Evolutionary conservation across 371 early-diverging fungal species (phyloP).

Genomic region (Actinomucor elegans): DNA sequence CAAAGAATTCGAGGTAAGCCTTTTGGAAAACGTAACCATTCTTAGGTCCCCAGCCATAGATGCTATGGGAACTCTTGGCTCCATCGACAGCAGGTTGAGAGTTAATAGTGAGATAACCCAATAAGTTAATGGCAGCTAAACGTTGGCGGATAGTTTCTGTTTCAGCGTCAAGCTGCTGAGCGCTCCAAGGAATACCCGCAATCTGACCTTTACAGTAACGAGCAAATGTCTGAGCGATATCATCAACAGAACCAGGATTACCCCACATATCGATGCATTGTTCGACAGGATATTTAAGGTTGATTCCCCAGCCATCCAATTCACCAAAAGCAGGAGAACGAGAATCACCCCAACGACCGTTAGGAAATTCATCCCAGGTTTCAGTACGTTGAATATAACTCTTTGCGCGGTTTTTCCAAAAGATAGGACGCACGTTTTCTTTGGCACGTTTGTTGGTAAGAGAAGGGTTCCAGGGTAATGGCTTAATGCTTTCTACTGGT

Average conservation of each 20-base stretch:
- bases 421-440: slow-evolving; percentile 96
- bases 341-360: slow-evolving; percentile 98
- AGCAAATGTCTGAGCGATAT: slow-evolving; percentile 77
- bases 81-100: slow-evolving; percentile 96
- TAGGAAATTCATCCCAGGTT: slow-evolving; percentile 97
- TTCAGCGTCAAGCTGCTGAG: slow-evolving; percentile 81
- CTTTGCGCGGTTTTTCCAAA: slow-evolving; percentile 94
- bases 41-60: slow-evolving; percentile 96
- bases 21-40: slow-evolving; percentile 97
- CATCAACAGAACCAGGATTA: slow-evolving; percentile 61
- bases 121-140: slow-evolving; percentile 71
- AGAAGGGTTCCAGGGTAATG: slow-evolving; percentile 55
- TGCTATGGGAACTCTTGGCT: slow-evolving; percentile 72
- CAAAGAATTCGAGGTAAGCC: slow-evolving; percentile 96
- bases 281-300: slow-evolving; percentile 67
- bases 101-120: slow-evolving; percentile 94
- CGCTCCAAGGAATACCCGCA: slow-evolving; percentile 90
- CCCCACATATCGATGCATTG: slow-evolving; percentile 82
- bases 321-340: slow-evolving; percentile 94
- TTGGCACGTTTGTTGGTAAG: slow-evolving; percentile 81
- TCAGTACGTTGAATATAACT: slow-evolving; percentile 93
- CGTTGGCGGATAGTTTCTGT: slow-evolving; percentile 71
- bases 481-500: slow-evolving; percentile 73
- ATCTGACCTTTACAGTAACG: slow-evolving; percentile 81
- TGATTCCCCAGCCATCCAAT: slow-evolving; percentile 85